phyloP scores from a whole-genome alignment of 164 flowering plant species.

The Echeveria elegans region DNA sequence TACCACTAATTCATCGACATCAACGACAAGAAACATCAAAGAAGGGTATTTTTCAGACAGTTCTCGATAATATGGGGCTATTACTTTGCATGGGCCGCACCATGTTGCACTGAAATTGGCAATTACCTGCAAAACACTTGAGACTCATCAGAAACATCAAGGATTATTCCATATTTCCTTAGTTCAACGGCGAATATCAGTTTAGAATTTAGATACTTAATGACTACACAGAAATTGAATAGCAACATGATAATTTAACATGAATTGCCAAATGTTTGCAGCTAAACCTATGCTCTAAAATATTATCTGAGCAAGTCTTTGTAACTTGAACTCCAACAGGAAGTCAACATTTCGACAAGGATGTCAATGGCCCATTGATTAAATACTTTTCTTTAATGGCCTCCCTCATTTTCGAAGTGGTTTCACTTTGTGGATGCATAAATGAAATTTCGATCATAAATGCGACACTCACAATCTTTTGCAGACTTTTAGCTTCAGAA shows the following conservation, averaged over 20 bases:
- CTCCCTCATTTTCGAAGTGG: background rate
- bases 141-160: background rate
- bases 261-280: too few relatives aligned
- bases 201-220: too few relatives aligned
- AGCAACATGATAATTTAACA: too few relatives aligned
- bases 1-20: slow-evolving; percentile 1
- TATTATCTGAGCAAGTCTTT: too few relatives aligned
- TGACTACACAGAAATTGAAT: background rate
- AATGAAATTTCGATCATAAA: background rate
- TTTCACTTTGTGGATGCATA: background rate
- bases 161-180: background rate
- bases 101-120: slow-evolving; percentile 1
- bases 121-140: slow-evolving; percentile 1
- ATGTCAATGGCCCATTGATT: background rate
- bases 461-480: background rate
- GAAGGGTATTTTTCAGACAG: slow-evolving; percentile 1
- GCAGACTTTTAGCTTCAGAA: slow-evolving; percentile 6
- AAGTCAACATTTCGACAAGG: background rate
- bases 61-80: slow-evolving; percentile 6
- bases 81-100: slow-evolving; percentile 1
- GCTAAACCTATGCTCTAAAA: too few relatives aligned
- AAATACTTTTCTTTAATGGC: background rate
- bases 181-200: background rate
- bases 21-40: background rate
- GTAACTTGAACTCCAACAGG: too few relatives aligned